Percentiles rank a stretch among this genome's conserved stretches.
These are phyloP conservation scores for Podaxis sp. DNA, from an alignment of 768 basidiomycete genomes.

Conservation along the genomic window DNA sequence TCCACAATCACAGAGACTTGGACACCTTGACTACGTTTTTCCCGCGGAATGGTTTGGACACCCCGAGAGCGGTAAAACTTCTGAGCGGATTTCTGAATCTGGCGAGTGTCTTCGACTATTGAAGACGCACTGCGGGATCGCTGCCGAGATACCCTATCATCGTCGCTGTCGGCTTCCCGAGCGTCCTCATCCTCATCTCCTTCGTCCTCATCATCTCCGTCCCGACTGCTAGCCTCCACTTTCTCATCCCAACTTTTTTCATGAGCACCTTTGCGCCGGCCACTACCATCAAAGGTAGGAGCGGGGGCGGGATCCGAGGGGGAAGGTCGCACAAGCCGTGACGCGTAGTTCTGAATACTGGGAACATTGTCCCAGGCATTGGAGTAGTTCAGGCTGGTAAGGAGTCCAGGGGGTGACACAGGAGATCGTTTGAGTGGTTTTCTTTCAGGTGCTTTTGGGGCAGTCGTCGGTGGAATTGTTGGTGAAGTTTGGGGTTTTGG, in stretches of 20 bases:
- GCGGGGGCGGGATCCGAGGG: slow-evolving; percentile 36
- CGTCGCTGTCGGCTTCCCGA: slow-evolving; percentile 26
- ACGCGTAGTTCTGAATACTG: slow-evolving; percentile 75
- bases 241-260: slow-evolving; percentile 50
- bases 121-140: slow-evolving; percentile 29
- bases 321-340: slow-evolving; percentile 52
- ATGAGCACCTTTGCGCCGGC: slow-evolving; percentile 29
- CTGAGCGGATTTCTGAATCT: slow-evolving; percentile 34
- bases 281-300: slow-evolving; percentile 50
- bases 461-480: slow-evolving; percentile 18
- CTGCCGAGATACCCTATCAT: slow-evolving; percentile 30
- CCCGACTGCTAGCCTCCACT: slow-evolving; percentile 69
- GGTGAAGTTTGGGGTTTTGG: slow-evolving; percentile 34
- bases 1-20: slow-evolving; percentile 46
- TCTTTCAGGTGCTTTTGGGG: slow-evolving; percentile 33
- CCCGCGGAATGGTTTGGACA: slow-evolving; percentile 64
- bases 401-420: slow-evolving; percentile 50
- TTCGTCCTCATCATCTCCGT: slow-evolving; percentile 82
- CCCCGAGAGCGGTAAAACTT: slow-evolving; percentile 64
- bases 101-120: slow-evolving; percentile 29
- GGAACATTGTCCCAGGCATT: slow-evolving; percentile 89
- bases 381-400: slow-evolving; percentile 57
- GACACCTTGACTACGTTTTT: slow-evolving; percentile 53
- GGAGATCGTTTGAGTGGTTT: slow-evolving; percentile 22
- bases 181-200: slow-evolving; percentile 50